These are phyloP conservation scores for Colletotrichum sp. DNA, from an alignment of 2,329 filamentous ascomycete species.

Conservation along the genomic window DNA sequence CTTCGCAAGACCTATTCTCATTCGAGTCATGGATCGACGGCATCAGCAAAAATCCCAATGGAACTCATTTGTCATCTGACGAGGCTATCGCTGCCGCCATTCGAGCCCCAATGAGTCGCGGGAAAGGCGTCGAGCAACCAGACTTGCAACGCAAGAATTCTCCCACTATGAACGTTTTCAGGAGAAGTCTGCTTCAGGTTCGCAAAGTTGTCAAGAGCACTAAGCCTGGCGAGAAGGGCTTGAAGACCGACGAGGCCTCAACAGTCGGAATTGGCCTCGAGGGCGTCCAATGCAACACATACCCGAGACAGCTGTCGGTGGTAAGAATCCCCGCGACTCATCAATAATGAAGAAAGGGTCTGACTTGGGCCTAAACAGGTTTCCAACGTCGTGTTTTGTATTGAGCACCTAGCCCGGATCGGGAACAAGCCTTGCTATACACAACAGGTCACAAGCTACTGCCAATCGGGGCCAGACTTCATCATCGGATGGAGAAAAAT, in stretches of 20 bases:
- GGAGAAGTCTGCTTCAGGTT: not conserved
- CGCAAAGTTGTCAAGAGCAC: not conserved
- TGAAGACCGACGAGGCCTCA: not conserved
- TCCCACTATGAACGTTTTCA: not conserved
- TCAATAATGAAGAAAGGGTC: not conserved
- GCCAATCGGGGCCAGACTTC: not conserved
- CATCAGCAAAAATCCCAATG: not conserved
- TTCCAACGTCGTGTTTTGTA: not conserved
- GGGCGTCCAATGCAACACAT: not conserved
- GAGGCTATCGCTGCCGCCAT: not conserved
- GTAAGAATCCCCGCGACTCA: not conserved
- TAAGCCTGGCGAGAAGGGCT: not conserved
- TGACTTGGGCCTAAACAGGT: not conserved
- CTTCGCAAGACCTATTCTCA: not conserved
- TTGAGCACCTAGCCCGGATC: not conserved
- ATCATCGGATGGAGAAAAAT: conserved; percentile 1
- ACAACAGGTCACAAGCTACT: not conserved
- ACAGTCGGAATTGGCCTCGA: not conserved
- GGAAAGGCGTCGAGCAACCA: not conserved
- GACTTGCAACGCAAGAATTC: not conserved
- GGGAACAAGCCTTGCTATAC: not conserved
- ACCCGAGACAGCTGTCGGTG: not conserved
- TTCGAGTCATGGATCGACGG: not conserved
- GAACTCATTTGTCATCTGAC: not conserved
- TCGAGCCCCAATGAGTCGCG: not conserved